These are phyloP conservation scores for Neoboletus magnificus DNA, from an alignment of 768 basidiomycete genomes.

Conservation along the genomic window DNA sequence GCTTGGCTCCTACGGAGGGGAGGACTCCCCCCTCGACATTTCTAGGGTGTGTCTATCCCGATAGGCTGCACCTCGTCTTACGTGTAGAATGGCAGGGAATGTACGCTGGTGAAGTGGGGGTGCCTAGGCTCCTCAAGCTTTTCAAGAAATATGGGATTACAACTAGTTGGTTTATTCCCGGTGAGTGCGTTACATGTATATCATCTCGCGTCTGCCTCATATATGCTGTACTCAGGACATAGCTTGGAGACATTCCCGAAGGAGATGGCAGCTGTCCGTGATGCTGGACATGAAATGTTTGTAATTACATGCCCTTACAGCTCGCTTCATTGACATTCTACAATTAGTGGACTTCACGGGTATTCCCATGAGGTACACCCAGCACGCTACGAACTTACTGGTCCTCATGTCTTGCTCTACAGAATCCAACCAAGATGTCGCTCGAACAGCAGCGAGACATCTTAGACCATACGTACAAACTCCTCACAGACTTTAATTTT, in stretches of 20 bases:
- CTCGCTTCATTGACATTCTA: not conserved
- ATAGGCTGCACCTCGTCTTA: not conserved
- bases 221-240: constrained; percentile 43
- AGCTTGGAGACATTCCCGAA: constrained; percentile 73
- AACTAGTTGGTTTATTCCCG: constrained; percentile 78
- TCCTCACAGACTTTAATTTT: constrained; percentile 65
- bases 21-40: constrained; percentile 67
- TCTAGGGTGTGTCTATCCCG: constrained; percentile 41
- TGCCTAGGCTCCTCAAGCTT: constrained; percentile 63
- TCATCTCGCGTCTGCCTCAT: not conserved
- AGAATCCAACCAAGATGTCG: constrained; percentile 62
- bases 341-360: constrained; percentile 56
- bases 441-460: constrained; percentile 69
- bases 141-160: constrained; percentile 66
- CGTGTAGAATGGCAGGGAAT: constrained; percentile 42
- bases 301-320: constrained; percentile 3
- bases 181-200: constrained; percentile 25
- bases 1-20: constrained; percentile 75
- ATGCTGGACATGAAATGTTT: constrained; percentile 71
- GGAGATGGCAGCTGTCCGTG: constrained; percentile 64
- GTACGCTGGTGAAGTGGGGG: constrained; percentile 75
- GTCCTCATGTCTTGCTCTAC: not conserved
- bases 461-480: constrained; percentile 58
- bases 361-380: constrained; percentile 61
- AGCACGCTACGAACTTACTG: not conserved